A percentile compares a stretch with the other conserved stretches of the same genome.
phyloP scores from a whole-genome alignment of 1,284 basidiomycete species.

The Amylostereum chailletii region DNA sequence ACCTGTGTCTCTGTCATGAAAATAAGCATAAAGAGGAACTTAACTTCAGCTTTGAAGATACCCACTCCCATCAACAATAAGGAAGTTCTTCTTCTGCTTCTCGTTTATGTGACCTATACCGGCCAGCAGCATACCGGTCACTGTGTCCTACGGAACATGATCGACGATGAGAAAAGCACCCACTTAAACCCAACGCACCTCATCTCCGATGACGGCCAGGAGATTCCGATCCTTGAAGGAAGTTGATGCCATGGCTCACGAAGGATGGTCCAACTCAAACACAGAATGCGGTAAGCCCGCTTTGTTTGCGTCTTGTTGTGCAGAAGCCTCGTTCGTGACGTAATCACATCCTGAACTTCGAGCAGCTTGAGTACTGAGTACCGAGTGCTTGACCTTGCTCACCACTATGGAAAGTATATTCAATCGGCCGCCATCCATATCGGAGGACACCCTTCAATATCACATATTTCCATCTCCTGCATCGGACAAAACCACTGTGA shows the following conservation, averaged over 20 bases:
- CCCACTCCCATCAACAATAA: constrained; percentile 86
- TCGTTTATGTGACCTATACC: constrained; percentile 87
- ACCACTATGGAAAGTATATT: constrained; percentile 31
- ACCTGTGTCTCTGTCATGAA: constrained; percentile 71
- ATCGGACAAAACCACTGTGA: constrained; percentile 51
- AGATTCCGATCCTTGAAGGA: constrained; percentile 78
- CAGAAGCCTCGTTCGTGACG: no score
- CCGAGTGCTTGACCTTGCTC: no score
- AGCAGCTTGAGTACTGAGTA: no score
- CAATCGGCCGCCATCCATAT: constrained; percentile 64
- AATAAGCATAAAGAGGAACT: constrained; percentile 2
- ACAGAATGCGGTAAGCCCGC: no score
- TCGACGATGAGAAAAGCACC: not conserved
- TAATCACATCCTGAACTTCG: no score
- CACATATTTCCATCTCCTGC: constrained; percentile 49
- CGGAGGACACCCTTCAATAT: constrained; percentile 83
- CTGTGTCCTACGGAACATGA: constrained; percentile 65
- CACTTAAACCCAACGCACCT: constrained; percentile 41
- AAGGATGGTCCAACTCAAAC: not conserved
- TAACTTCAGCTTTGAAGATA: constrained; percentile 11
- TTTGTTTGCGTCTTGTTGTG: no score
- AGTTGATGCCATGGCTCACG: constrained; percentile 28
- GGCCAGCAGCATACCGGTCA: constrained; percentile 87
- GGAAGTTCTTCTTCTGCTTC: constrained; percentile 91
- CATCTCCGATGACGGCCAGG: constrained; percentile 92